Evolutionary conservation across 2,329 filamentous ascomycete genomes (phyloP), one percentile per base, ranked within the genome.

Genomic region (Cryphonectria japonica): DNA sequence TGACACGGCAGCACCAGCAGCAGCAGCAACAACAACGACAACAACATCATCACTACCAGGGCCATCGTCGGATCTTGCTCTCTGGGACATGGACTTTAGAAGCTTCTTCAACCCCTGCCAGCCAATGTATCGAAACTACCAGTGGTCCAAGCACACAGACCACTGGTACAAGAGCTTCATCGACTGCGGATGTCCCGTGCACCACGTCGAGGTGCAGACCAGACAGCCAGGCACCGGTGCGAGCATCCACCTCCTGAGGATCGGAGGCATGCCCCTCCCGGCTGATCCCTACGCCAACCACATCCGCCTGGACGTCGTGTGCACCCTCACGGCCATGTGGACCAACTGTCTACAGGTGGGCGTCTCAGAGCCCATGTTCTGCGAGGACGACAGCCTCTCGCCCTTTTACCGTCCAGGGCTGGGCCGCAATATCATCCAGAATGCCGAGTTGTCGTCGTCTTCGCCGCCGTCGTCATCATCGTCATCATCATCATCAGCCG

Each of bases 231-330:
- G 34, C 29, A 2, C 22, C 16, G 22, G 43, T 26, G 26, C 32
- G 16, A 29, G 41, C n/a, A 37, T 69, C n/a, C 43, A 74, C 34
- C 22, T 74, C 4, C 11, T 76, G 64, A 73, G 39, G 11, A 59
- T 77, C 14, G 72, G 66, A 52, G 57, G 72, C 8, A 72, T 52
- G n/a, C 43, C 69, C n/a, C 26, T 41, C 26, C 37, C 41, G 4
- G 72, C 76, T 26, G 76, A 78, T 67, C 77, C 74, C 54, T 77
- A 76, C 29, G 52, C 70, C 69, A 79, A 77, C 63, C 66, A 73
- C 50, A 71, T 79, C 19, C 78, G 77, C 5, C 32, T 79, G 26
- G 76, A 79, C 26, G 69, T 71, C 4, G 46, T 78, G 11, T 79
- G 78, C 70, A 78, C 73, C 6, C 34, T 78, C 1, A 64, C 75